Conservation (phyloP, 2,329 filamentous ascomycete genomes). For the Talaromyces sp. region DNA sequence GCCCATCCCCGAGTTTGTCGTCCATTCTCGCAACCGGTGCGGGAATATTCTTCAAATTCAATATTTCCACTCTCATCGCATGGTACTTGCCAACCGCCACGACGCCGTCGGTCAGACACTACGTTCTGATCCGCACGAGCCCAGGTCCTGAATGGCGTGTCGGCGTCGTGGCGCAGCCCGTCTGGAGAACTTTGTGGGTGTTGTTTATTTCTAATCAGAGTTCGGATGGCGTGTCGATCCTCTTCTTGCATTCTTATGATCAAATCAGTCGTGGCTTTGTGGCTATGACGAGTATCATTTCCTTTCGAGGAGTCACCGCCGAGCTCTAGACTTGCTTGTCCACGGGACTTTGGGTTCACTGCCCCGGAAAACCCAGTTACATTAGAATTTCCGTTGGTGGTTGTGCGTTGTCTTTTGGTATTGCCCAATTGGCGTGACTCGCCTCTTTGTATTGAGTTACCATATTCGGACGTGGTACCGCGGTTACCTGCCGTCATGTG, state of each 20-base stretch:
- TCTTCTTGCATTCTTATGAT: slow-evolving; percentile 5
- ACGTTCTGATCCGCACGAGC: slow-evolving; percentile 29
- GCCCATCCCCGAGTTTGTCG: background rate
- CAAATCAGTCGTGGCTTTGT: background rate
- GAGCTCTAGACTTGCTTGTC: slow-evolving; percentile 34
- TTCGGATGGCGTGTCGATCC: slow-evolving; percentile 9
- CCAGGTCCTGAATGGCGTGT: slow-evolving; percentile 37
- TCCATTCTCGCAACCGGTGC: background rate
- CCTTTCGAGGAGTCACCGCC: slow-evolving; percentile 11
- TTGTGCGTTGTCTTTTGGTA: background rate
- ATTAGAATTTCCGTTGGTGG: background rate
- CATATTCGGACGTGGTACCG: background rate
- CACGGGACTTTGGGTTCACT: slow-evolving; percentile 15
- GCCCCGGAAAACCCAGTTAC: slow-evolving; percentile 10
- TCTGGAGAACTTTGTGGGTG: background rate
- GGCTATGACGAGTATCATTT: background rate
- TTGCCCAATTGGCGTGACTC: background rate
- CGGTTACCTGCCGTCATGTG: background rate
- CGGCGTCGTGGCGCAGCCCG: slow-evolving; percentile 21
- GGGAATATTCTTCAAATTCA: background rate
- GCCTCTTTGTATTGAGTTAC: background rate
- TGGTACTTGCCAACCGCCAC: slow-evolving; percentile 13
- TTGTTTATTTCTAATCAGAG: background rate
- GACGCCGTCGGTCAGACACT: slow-evolving; percentile 22
- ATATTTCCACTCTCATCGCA: slow-evolving; percentile 5